These are phyloP conservation scores for Tolypocladium ophioglossoides DNA, from an alignment of 2,329 filamentous ascomycete genomes.

Conservation along the genomic window DNA sequence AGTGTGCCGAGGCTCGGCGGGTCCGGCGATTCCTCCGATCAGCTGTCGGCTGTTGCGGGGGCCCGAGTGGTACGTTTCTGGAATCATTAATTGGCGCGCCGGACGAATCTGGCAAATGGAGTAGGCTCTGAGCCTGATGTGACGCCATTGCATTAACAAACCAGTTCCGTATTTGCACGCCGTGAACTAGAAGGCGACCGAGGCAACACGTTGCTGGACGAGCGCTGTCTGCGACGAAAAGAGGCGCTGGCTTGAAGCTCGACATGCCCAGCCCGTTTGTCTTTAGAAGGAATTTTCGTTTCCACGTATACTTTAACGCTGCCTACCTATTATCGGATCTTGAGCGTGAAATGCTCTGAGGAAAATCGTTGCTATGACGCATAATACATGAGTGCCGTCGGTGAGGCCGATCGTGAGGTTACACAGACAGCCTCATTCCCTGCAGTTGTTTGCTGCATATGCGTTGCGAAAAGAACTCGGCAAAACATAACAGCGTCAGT, in stretches of 20 bases:
- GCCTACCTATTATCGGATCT: neutral
- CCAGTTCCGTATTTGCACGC: too few species aligned
- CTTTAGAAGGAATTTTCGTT: neutral
- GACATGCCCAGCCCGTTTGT: neutral
- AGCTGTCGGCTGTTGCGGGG: neutral
- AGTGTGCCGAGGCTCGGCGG: neutral
- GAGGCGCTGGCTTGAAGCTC: neutral
- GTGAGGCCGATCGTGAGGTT: neutral
- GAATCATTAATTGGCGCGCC: neutral
- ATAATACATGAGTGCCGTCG: neutral
- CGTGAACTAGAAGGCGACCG: neutral
- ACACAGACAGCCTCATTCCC: neutral
- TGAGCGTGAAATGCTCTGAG: neutral
- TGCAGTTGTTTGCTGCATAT: neutral
- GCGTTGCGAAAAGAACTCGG: too few species aligned
- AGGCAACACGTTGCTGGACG: neutral
- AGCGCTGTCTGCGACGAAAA: neutral
- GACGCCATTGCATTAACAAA: neutral
- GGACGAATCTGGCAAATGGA: neutral
- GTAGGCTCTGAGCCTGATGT: neutral
- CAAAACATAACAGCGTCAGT: too few species aligned
- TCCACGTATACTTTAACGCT: neutral
- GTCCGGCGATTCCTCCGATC: neutral
- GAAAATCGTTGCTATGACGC: neutral
- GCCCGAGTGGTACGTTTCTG: neutral